These are phyloP conservation scores for Podospora pseudopauciseta DNA, from an alignment of 495 filamentous ascomycete genomes.

Conservation along the genomic window DNA sequence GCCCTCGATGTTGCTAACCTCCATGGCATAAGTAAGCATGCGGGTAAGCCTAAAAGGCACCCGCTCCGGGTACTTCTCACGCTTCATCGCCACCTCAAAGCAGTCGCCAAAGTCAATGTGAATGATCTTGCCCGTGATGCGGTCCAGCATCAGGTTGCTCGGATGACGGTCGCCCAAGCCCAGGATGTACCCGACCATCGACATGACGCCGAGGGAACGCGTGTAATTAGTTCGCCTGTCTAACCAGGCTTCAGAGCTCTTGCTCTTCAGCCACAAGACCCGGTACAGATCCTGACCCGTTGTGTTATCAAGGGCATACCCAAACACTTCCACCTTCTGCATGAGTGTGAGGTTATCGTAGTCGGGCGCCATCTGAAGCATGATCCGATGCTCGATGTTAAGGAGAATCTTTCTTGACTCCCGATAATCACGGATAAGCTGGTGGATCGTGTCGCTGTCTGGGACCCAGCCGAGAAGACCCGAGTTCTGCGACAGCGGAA, in stretches of 20 bases:
- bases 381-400: slow-evolving; percentile 98
- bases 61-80: slow-evolving; percentile 96
- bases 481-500: slow-evolving; percentile 92
- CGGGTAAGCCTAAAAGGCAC: slow-evolving; percentile 96
- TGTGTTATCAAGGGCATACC: slow-evolving; percentile 97
- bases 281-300: slow-evolving; percentile 98
- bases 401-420: slow-evolving; percentile 94
- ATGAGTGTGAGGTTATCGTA: slow-evolving; percentile 97
- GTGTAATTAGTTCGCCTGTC: slow-evolving; percentile 97
- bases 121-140: slow-evolving; percentile 90
- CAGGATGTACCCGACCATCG: slow-evolving; percentile 99
- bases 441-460: slow-evolving; percentile 94
- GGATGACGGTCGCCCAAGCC: slow-evolving; percentile 95
- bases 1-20: slow-evolving; percentile 98
- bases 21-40: slow-evolving; percentile 99
- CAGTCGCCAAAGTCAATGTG: slow-evolving; percentile 99
- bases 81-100: slow-evolving; percentile 99
- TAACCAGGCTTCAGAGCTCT: slow-evolving; percentile 95
- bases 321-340: slow-evolving; percentile 99
- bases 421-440: slow-evolving; percentile 93
- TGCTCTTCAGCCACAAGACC: slow-evolving; percentile 96
- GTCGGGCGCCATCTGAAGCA: slow-evolving; percentile 99
- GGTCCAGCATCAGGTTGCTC: slow-evolving; percentile 94
- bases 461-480: slow-evolving; percentile 96
- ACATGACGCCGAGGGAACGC: slow-evolving; percentile 95